Conservation (phyloP, 225 moss, liverwort and hornwort genomes). For the Polytrichum formosum region DNA sequence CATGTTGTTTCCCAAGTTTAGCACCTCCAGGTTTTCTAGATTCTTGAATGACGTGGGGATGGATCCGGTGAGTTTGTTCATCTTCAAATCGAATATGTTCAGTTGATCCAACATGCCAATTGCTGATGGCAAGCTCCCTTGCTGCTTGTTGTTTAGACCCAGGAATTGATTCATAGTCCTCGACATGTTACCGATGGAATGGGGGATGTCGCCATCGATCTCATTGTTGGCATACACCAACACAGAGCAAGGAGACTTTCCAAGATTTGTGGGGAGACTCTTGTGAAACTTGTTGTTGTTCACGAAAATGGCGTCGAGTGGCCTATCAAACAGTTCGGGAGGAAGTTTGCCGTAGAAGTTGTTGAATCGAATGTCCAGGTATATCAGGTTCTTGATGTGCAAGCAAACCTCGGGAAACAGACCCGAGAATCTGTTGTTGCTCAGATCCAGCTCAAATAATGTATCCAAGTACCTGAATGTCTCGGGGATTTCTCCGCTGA, state of each 20-base stretch:
- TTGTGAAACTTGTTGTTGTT: constrained; percentile 77
- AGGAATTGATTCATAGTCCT: constrained; percentile 42
- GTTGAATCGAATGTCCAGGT: constrained; percentile 81
- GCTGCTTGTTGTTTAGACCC: constrained; percentile 37
- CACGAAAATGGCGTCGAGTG: constrained; percentile 78
- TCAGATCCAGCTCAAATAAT: constrained; percentile 75
- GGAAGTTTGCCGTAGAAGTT: constrained; percentile 63
- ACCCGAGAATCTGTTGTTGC: constrained; percentile 72
- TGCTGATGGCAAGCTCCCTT: constrained; percentile 30
- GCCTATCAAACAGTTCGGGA: constrained; percentile 48
- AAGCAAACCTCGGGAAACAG: constrained; percentile 52
- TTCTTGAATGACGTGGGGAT: constrained; percentile 30
- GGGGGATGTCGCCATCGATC: constrained; percentile 37
- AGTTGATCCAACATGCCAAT: constrained; percentile 31
- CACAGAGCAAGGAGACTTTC: constrained; percentile 64
- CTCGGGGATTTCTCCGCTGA: constrained; percentile 53
- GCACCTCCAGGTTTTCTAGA: constrained; percentile 18
- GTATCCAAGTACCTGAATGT: constrained; percentile 43
- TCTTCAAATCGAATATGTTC: constrained; percentile 43
- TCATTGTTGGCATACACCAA: constrained; percentile 78
- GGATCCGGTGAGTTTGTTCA: constrained; percentile 40
- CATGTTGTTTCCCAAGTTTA: constrained; percentile 35
- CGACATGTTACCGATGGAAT: constrained; percentile 44
- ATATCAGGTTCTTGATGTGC: constrained; percentile 44
- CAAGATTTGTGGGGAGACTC: constrained; percentile 63